Conservation (phyloP, 2,329 filamentous ascomycete genomes). For the Ambrosiella cleistominuta region DNA sequence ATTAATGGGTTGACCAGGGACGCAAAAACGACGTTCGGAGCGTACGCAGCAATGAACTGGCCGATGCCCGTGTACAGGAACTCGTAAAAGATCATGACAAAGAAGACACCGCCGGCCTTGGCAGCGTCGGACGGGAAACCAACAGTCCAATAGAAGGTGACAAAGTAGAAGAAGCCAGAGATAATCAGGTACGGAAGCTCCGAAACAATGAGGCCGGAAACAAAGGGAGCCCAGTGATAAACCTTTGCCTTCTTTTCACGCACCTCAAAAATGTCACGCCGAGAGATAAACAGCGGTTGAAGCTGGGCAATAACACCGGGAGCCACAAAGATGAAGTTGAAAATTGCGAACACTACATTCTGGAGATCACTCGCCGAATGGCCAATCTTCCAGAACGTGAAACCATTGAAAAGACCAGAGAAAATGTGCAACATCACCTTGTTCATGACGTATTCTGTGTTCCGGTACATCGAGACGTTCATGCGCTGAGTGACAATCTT, state of each 20-base stretch:
- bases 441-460: conserved; percentile 48
- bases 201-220: conserved; percentile 44
- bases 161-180: conserved; percentile 47
- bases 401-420: conserved; percentile 41
- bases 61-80: conserved; percentile 44
- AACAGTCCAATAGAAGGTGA: conserved; percentile 35
- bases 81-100: conserved; percentile 41
- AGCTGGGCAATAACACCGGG: conserved; percentile 40
- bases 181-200: conserved; percentile 55
- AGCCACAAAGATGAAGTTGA: conserved; percentile 46
- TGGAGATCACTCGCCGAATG: conserved; percentile 33
- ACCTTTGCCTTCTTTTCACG: conserved; percentile 44
- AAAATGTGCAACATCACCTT: conserved; percentile 40
- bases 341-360: conserved; percentile 39
- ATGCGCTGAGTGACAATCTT: conserved; percentile 46
- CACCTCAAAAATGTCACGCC: conserved; percentile 38
- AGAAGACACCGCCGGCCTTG: conserved; percentile 34
- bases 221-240: conserved; percentile 45
- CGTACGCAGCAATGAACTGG: conserved; percentile 45
- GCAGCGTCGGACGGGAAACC: conserved; percentile 28
- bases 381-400: conserved; percentile 43
- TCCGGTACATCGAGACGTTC: conserved; percentile 46
- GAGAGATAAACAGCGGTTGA: conserved; percentile 39
- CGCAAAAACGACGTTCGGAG: conserved; percentile 42
- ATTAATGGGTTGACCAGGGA: conserved; percentile 38